phyloP scores from a whole-genome alignment of 1,284 basidiomycete species.

The Trichosporon faecale region DNA sequence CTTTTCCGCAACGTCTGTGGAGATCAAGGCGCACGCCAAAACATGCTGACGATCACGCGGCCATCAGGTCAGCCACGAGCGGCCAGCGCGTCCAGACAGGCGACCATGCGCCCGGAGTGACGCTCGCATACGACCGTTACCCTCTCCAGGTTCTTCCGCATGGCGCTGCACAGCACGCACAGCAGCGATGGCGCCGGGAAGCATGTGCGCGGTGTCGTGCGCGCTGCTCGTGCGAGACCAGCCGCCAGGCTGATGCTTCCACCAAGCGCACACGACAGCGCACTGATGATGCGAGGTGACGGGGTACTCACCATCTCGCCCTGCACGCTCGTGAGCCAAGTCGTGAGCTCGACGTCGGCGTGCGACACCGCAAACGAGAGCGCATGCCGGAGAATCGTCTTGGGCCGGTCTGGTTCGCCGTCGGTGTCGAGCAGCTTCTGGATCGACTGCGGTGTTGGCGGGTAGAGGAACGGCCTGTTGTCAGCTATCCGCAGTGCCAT shows the following conservation, averaged over 20 bases:
- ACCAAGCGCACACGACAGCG: no score
- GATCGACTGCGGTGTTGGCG: constrained; percentile 13
- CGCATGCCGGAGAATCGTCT: constrained; percentile 37
- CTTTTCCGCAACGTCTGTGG: background rate
- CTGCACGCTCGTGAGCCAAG: constrained; percentile 36
- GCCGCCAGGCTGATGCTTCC: no score
- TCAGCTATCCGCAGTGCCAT: background rate
- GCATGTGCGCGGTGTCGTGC: background rate
- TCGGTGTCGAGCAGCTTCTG: background rate
- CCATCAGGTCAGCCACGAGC: background rate
- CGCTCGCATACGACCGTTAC: background rate
- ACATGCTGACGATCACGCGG: background rate
- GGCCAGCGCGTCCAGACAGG: background rate
- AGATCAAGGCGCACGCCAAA: background rate
- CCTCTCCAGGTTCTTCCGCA: background rate
- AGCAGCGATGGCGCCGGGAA: background rate
- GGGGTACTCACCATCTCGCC: constrained; percentile 36
- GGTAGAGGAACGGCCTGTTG: background rate
- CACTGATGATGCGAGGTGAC: background rate
- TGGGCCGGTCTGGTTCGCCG: background rate
- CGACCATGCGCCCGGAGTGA: background rate
- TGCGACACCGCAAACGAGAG: constrained; percentile 39
- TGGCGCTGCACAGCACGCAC: no score
- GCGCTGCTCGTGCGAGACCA: background rate
- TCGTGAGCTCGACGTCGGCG: constrained; percentile 41